Evolutionary conservation across 495 filamentous ascomycete species (phyloP), one percentile per base, ranked within the genome.

Genomic region (Aspergillus cavernicola): DNA sequence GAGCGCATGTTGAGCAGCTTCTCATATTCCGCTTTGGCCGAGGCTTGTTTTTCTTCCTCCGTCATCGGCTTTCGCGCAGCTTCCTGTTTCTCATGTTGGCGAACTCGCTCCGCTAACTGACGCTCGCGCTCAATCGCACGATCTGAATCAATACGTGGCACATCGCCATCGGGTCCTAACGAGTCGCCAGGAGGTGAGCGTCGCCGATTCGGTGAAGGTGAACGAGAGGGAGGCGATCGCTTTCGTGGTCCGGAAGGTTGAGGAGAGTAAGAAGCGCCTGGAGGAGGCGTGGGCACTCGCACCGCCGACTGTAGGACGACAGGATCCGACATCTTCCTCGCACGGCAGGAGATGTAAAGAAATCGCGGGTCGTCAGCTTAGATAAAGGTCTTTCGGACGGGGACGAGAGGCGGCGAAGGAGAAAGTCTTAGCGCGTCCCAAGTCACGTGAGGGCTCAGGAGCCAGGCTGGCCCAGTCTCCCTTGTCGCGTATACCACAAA

Each of bases 1-100:
- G 90, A 93, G 47, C 95, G 86, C 79, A 93, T 88, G 44, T 80
- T 92, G 51, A 95, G 73, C 8, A 97, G 80, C 65, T 90, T 93
- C 53, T 96, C 85, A 62, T 95, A 96, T 68, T 96, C 92, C 24
- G 87, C 88, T 65, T 93, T 92, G 16, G 90, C 88, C 4, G 80
- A 76, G 9, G 80, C 87, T 50, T 85, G 87, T 68, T 95, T 95
- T 64, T 96, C 83, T 58, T 90, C 88, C 57, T 88, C 90, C 2
- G 85, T 90, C 62, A 84, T 77, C 23, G 80, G 79, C 59, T 83
- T 84, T n/a, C 75, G 67, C 20, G 70, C 60, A 6, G 70, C 64
- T 58, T 79, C 72, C 37, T 74, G 68, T 48, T 70, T 68, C 46
- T 85, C 80, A 60, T 76, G 75, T 61, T 80, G 73, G 35, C 77